These are phyloP conservation scores for Santalum album DNA, from an alignment of 164 flowering plant species.

Conservation along the genomic window DNA sequence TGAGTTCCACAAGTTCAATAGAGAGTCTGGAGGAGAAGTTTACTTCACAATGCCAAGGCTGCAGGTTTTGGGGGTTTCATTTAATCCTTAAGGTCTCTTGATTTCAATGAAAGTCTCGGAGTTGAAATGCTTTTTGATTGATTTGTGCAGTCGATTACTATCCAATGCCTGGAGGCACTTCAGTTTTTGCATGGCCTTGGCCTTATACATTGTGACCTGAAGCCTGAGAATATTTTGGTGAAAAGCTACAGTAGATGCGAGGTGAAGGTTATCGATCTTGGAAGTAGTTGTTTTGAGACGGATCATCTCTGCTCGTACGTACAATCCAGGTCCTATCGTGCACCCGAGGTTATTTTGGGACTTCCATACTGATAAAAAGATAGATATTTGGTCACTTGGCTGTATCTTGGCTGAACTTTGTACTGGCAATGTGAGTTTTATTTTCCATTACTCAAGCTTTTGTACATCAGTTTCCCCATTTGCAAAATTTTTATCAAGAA, in stretches of 20 bases:
- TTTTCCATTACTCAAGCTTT: background rate
- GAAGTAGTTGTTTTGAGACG: conserved; percentile 98
- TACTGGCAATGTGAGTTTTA: conserved; percentile 85
- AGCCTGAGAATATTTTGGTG: conserved; percentile 97
- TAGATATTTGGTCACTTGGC: conserved; percentile 98
- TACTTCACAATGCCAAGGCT: conserved; percentile 98
- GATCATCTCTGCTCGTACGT: conserved; percentile 99
- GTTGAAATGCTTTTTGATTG: conserved; percentile 8
- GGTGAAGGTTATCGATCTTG: conserved; percentile 97
- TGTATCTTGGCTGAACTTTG: conserved; percentile 99
- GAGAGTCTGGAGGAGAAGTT: conserved; percentile 99
- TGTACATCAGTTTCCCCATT: background rate
- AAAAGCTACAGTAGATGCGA: conserved; percentile 99
- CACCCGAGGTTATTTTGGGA: conserved; percentile 96
- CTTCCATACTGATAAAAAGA: conserved; percentile 94
- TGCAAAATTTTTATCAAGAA: too few relatives aligned
- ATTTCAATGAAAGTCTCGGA: conserved; percentile 3
- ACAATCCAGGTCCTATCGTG: conserved; percentile 98
- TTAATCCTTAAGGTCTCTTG: background rate
- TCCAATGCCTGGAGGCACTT: conserved; percentile 96
- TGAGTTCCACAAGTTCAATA: conserved; percentile 93
- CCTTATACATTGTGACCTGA: conserved; percentile 95
- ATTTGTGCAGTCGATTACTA: conserved; percentile 81
- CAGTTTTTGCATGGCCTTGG: conserved; percentile 93
- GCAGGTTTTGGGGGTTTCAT: conserved; percentile 50